Conservation (phyloP, 441 rosid species). For the Flueggea neowawraea region DNA sequence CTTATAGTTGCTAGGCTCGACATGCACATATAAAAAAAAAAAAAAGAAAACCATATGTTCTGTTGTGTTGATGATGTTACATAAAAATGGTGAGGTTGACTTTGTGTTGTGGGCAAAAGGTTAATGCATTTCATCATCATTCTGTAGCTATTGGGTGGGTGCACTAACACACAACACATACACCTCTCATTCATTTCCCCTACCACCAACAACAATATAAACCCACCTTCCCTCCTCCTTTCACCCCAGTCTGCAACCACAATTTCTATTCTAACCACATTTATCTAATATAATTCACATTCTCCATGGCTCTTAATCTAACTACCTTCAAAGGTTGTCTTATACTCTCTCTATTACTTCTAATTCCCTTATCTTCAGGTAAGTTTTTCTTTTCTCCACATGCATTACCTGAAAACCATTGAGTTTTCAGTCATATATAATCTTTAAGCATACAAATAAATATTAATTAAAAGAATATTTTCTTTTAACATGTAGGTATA, state of each 20-base stretch:
- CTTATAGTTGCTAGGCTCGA: background rate
- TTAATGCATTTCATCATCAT: conserved; percentile 33
- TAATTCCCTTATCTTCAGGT: conserved; percentile 41
- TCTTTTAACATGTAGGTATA: conserved; percentile 18
- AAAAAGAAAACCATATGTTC: too few species aligned
- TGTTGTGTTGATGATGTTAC: background rate
- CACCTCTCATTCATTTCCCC: background rate
- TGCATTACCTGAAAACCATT: background rate
- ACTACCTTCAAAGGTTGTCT: conserved; percentile 31
- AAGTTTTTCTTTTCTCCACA: background rate
- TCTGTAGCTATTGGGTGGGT: conserved; percentile 40
- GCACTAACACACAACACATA: conserved; percentile 21
- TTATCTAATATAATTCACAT: background rate
- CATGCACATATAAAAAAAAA: too few species aligned
- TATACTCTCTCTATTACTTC: conserved; percentile 34
- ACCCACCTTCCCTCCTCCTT: too few species aligned
- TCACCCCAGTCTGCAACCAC: background rate
- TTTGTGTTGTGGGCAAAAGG: conserved; percentile 18
- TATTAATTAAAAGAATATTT: background rate
- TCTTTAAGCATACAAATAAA: background rate
- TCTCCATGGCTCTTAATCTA: conserved; percentile 25
- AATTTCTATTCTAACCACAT: background rate
- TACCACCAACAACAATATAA: background rate
- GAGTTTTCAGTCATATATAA: too few species aligned
- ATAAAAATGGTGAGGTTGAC: conserved; percentile 34